A percentile compares a stretch with the other conserved stretches of the same genome.
phyloP scores from a whole-genome alignment of 1,139 yeast genomes.

The Pichia sp. region DNA sequence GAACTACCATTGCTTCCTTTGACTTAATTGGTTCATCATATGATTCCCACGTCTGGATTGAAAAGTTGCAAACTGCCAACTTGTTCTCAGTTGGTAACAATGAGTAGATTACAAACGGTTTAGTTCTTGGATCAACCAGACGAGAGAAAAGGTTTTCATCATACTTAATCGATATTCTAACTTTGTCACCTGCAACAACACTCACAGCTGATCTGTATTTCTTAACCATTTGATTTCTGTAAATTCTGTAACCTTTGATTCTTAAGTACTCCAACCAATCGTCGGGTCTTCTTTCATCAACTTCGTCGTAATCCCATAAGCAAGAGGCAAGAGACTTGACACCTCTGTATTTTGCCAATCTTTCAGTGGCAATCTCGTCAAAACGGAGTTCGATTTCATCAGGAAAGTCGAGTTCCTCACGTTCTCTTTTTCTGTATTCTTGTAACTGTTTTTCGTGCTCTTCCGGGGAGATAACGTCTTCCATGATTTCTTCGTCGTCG shows the following conservation, averaged over 20 bases:
- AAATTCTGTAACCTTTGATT: constrained; percentile 72
- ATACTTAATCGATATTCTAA: constrained; percentile 58
- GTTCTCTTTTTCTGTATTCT: constrained; percentile 63
- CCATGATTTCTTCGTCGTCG: constrained; percentile 30
- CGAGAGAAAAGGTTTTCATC: constrained; percentile 48
- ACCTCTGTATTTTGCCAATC: constrained; percentile 77
- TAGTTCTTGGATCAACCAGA: constrained; percentile 35
- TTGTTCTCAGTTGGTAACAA: constrained; percentile 84
- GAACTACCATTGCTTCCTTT: constrained; percentile 73
- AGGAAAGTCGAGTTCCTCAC: constrained; percentile 89
- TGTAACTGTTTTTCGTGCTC: constrained; percentile 78
- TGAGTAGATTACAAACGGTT: constrained; percentile 65
- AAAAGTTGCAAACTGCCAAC: constrained; percentile 74
- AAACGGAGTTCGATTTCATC: constrained; percentile 91
- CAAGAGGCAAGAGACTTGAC: constrained; percentile 75
- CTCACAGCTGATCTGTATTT: constrained; percentile 56
- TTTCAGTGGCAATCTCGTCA: constrained; percentile 65
- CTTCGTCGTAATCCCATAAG: constrained; percentile 85
- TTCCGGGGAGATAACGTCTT: constrained; percentile 63
- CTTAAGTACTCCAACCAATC: constrained; percentile 76
- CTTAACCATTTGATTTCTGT: constrained; percentile 66
- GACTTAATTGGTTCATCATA: constrained; percentile 80
- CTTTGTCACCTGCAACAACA: constrained; percentile 62
- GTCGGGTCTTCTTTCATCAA: constrained; percentile 63
- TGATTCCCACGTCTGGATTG: constrained; percentile 85